phyloP scores from a whole-genome alignment of 257 asterid genomes.

The Gentiana dahurica region DNA sequence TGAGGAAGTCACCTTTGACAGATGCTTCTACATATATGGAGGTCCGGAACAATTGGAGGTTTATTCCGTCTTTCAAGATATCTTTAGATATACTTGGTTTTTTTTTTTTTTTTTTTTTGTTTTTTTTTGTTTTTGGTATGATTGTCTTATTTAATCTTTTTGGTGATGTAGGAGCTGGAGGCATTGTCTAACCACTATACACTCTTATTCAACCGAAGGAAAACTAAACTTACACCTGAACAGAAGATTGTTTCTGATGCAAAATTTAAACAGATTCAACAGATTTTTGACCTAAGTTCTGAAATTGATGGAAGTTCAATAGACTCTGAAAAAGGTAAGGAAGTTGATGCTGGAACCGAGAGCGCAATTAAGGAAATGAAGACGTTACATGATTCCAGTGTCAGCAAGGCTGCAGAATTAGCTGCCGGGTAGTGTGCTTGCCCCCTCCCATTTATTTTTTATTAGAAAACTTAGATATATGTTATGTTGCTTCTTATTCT shows the following conservation, averaged over 20 bases:
- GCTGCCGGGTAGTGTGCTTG: constrained; percentile 69
- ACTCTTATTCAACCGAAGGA: constrained; percentile 69
- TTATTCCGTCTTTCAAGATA: constrained; percentile 7
- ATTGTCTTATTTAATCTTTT: constrained; percentile 11
- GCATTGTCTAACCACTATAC: constrained; percentile 85
- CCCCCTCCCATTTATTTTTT: too few relatives aligned
- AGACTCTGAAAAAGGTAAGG: constrained; percentile 76
- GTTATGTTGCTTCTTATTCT: too few relatives aligned
- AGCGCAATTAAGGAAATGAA: constrained; percentile 49
- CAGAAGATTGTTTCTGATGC: constrained; percentile 70
- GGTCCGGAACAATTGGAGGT: constrained; percentile 99
- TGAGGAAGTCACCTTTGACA: constrained; percentile 80
- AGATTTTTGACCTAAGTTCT: constrained; percentile 56
- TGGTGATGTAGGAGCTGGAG: constrained; percentile 71
- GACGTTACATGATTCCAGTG: constrained; percentile 72
- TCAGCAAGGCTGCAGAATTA: constrained; percentile 92
- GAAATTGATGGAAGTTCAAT: constrained; percentile 48
- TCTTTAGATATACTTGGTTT: constrained; percentile 4
- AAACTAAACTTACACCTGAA: constrained; percentile 75
- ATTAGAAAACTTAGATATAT: too few relatives aligned
- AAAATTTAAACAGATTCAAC: constrained; percentile 79
- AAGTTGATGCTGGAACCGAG: constrained; percentile 52
- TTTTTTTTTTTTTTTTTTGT: too few relatives aligned
- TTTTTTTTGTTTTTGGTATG: neutral
- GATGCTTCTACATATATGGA: constrained; percentile 97